Conservation (phyloP, 2,329 filamentous ascomycete species). For the Monilinia aucupariae region DNA sequence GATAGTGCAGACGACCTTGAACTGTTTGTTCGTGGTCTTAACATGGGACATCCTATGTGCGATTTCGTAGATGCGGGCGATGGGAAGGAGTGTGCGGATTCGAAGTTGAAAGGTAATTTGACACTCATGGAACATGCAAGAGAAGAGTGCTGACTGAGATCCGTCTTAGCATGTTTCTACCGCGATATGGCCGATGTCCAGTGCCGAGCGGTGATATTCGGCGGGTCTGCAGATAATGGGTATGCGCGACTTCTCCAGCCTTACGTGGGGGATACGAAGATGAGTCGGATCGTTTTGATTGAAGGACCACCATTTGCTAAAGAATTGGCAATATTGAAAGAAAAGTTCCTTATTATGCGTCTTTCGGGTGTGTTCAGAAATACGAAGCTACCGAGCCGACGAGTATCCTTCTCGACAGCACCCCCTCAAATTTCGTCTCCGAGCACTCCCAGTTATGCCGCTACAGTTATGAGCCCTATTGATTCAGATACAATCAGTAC, state of each 20-base stretch:
- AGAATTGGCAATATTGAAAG: constrained; percentile 36
- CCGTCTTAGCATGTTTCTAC: constrained; percentile 34
- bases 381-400: constrained; percentile 27
- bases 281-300: constrained; percentile 37
- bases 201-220: constrained; percentile 40
- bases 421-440: constrained; percentile 9
- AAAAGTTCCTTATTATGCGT: constrained; percentile 27
- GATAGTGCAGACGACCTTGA: constrained; percentile 27
- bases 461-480: not conserved
- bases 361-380: constrained; percentile 23
- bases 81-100: constrained; percentile 41
- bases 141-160: not conserved
- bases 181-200: constrained; percentile 37
- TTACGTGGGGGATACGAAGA: constrained; percentile 29
- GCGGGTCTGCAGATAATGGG: constrained; percentile 40
- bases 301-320: constrained; percentile 38
- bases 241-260: constrained; percentile 39
- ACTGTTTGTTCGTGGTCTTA: constrained; percentile 38
- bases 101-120: constrained; percentile 33
- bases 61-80: constrained; percentile 41
- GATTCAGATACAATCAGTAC: not conserved
- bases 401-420: constrained; percentile 17
- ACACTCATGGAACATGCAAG: not conserved
- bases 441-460: constrained; percentile 14
- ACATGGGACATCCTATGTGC: constrained; percentile 37